Percentiles rank a stretch among this genome's conserved stretches.
Evolutionary conservation across 1,284 basidiomycete species (phyloP).

Genomic region (Pulveroboletus sp.): DNA sequence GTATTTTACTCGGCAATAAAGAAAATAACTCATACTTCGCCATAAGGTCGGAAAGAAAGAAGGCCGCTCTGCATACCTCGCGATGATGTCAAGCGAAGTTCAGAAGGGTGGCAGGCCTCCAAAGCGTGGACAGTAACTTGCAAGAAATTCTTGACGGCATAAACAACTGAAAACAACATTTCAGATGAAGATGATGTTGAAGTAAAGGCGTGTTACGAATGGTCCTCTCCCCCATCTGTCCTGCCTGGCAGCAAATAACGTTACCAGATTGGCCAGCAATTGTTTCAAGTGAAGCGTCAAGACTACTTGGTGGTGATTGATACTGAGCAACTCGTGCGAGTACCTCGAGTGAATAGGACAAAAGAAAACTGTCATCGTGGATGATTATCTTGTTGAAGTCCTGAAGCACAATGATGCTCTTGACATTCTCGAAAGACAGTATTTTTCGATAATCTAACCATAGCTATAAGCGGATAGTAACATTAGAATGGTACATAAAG

Average conservation of each 20-base stretch:
- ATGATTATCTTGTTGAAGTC: constrained; percentile 68
- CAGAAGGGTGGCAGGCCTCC: constrained; percentile 41
- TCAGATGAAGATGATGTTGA: constrained; percentile 6
- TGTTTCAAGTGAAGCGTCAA: constrained; percentile 59
- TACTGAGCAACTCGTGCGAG: constrained; percentile 58
- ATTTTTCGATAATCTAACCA: constrained; percentile 56
- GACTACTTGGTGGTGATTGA: constrained; percentile 43
- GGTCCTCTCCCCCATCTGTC: constrained; percentile 51
- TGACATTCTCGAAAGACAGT: constrained; percentile 49
- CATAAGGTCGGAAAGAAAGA: constrained; percentile 57
- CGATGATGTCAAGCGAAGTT: constrained; percentile 35
- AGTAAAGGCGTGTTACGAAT: constrained; percentile 46
- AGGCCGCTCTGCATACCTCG: constrained; percentile 30
- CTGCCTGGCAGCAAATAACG: constrained; percentile 60
- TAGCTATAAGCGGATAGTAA: constrained; percentile 1
- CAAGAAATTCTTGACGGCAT: constrained; percentile 61
- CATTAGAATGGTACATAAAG: constrained; percentile 3
- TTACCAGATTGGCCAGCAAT: constrained; percentile 51
- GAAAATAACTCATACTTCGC: constrained; percentile 49
- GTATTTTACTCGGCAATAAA: neutral
- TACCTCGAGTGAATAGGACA: constrained; percentile 69
- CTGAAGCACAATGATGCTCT: constrained; percentile 56
- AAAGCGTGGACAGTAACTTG: constrained; percentile 53
- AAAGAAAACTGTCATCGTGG: constrained; percentile 55
- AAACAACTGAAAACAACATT: constrained; percentile 53